phyloP scores from a whole-genome alignment of 106 monocot species.

The Apostasia shenzhenica region DNA sequence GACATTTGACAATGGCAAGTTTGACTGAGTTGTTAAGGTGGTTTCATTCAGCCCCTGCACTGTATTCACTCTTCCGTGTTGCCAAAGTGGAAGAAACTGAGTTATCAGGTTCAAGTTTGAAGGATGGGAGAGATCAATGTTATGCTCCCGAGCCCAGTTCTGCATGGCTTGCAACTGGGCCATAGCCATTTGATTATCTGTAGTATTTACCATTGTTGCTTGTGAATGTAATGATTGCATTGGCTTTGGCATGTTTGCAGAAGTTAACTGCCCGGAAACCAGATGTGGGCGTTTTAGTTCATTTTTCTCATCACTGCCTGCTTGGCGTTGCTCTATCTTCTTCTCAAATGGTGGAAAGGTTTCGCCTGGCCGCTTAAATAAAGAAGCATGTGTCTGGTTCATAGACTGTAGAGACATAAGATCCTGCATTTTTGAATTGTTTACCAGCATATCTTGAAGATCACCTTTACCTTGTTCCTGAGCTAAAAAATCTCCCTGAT shows the following conservation, averaged over 20 bases:
- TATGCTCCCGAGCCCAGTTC: conserved; percentile 77
- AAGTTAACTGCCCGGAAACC: conserved; percentile 27
- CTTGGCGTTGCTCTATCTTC: conserved; percentile 25
- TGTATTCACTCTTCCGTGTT: conserved; percentile 33
- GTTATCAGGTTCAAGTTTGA: conserved; percentile 56
- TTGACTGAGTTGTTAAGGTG: conserved; percentile 14
- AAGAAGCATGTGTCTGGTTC: conserved; percentile 23
- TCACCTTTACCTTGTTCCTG: conserved; percentile 58
- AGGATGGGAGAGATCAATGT: conserved; percentile 76
- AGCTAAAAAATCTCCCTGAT: conserved; percentile 35
- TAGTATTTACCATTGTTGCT: conserved; percentile 24
- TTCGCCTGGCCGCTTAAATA: conserved; percentile 30
- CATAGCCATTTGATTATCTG: conserved; percentile 48
- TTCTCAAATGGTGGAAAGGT: conserved; percentile 25
- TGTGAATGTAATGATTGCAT: conserved; percentile 29
- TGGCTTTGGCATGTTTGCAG: conserved; percentile 32
- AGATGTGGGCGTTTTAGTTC: conserved; percentile 35
- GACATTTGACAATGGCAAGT: conserved; percentile 27
- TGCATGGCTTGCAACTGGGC: conserved; percentile 66
- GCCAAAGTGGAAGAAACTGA: conserved; percentile 66
- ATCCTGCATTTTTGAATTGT: conserved; percentile 64
- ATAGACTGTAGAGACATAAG: conserved; percentile 49
- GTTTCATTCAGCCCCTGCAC: conserved; percentile 46
- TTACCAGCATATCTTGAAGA: conserved; percentile 32
- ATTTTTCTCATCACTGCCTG: conserved; percentile 34